phyloP scores from a whole-genome alignment of 148 eudicot species.

The Rhododendron molle region DNA sequence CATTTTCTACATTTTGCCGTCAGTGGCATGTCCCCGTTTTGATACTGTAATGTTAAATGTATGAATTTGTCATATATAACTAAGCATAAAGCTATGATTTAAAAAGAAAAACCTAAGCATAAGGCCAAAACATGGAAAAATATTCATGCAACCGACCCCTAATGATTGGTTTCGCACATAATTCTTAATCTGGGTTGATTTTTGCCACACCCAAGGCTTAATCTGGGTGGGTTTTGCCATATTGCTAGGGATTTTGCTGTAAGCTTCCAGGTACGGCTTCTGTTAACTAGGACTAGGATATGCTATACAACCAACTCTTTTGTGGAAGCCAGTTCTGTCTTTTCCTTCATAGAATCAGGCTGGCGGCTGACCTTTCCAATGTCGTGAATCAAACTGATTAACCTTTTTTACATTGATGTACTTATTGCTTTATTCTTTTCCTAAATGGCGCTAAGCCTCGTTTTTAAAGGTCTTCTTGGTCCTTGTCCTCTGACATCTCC shows the following conservation, averaged over 20 bases:
- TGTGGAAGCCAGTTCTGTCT: not conserved
- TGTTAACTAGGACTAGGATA: not conserved
- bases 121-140: not conserved
- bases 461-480: not conserved
- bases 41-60: not conserved
- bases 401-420: not conserved
- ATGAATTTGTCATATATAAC: not conserved
- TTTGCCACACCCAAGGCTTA: not conserved
- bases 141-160: not conserved
- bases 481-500: not conserved
- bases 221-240: not conserved
- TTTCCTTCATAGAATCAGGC: not conserved
- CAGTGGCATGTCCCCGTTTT: not conserved
- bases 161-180: not conserved
- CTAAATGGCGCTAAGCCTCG: not conserved
- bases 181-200: not conserved
- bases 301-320: not conserved
- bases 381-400: not conserved
- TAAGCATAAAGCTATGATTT: not conserved
- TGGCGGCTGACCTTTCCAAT: not conserved
- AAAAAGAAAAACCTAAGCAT: not conserved
- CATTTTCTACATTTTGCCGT: not conserved
- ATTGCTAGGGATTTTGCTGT: not conserved
- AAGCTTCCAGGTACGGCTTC: not conserved
- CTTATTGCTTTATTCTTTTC: not conserved